Percentiles rank a stretch among this genome's conserved stretches.
These are phyloP conservation scores for Ogataea pilisensis DNA, from an alignment of 805 yeast genomes.

Conservation along the genomic window DNA sequence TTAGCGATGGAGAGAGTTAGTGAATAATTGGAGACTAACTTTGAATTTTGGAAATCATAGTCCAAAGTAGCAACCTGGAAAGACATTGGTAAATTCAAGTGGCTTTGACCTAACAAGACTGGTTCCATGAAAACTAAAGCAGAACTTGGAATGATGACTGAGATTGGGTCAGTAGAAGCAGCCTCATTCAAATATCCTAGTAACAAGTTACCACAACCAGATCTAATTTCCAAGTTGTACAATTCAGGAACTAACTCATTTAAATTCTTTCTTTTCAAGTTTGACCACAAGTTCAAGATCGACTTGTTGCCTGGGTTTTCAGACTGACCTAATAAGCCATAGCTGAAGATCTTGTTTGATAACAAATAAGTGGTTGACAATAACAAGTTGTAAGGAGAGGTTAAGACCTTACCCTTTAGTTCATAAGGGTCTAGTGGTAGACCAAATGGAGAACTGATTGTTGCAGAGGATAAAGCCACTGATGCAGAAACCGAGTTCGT, in stretches of 20 bases:
- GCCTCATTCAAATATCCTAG: conserved; percentile 56
- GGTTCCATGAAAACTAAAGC: conserved; percentile 69
- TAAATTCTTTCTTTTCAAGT: conserved; percentile 46
- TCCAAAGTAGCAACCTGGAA: conserved; percentile 76
- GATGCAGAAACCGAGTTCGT: conserved; percentile 22
- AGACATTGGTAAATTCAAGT: conserved; percentile 49
- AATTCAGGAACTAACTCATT: conserved; percentile 57
- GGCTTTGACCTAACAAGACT: conserved; percentile 37
- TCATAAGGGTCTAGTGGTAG: conserved; percentile 52
- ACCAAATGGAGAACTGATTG: conserved; percentile 54
- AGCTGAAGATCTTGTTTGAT: conserved; percentile 58
- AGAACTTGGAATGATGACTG: conserved; percentile 59
- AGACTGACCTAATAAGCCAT: conserved; percentile 54
- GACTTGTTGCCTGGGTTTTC: conserved; percentile 38
- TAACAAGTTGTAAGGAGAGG: conserved; percentile 52
- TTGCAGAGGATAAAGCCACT: conserved; percentile 34
- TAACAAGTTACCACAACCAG: conserved; percentile 79
- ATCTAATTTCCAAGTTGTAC: conserved; percentile 63
- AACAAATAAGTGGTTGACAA: conserved; percentile 51
- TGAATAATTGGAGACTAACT: conserved; percentile 61
- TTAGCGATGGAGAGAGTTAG: conserved; percentile 60
- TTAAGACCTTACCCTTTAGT: conserved; percentile 44
- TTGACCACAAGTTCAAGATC: conserved; percentile 63
- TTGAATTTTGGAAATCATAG: conserved; percentile 49
- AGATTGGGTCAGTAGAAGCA: conserved; percentile 15